These are phyloP conservation scores for Sistotremastrum suecicum DNA, from an alignment of 768 basidiomycete genomes.

Conservation along the genomic window DNA sequence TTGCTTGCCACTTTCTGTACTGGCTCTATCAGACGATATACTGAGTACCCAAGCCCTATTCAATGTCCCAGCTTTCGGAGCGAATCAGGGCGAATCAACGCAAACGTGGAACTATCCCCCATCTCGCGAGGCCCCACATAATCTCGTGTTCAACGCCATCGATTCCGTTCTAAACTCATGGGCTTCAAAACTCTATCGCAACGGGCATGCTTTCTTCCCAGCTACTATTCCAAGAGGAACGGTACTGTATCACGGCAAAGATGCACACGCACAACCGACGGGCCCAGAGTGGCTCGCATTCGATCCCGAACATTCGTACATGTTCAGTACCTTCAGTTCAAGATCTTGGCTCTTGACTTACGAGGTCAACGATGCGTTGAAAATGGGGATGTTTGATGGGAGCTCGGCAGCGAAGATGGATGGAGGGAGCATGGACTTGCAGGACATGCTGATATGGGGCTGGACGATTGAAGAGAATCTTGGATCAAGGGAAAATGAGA, in stretches of 20 bases:
- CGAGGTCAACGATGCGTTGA: slow-evolving; percentile 14
- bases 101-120: slow-evolving; percentile 7
- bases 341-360: slow-evolving; percentile 19
- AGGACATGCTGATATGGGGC: slow-evolving; percentile 23
- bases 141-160: slow-evolving; percentile 22
- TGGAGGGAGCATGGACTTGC: slow-evolving; percentile 19
- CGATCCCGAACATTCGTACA: slow-evolving; percentile 23
- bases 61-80: too few species aligned
- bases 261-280: slow-evolving; percentile 11
- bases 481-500: slow-evolving; percentile 9
- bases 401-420: slow-evolving; percentile 17
- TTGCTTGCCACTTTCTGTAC: too few species aligned
- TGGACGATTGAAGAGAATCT: slow-evolving; percentile 8
- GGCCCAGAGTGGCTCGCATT: slow-evolving; percentile 20
- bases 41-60: too few species aligned
- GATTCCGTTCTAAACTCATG: slow-evolving; percentile 23
- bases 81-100: too few species aligned
- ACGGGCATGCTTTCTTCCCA: slow-evolving; percentile 19
- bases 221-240: slow-evolving; percentile 22
- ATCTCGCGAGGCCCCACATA: slow-evolving; percentile 15
- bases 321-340: slow-evolving; percentile 19
- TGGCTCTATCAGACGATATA: too few species aligned
- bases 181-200: slow-evolving; percentile 24
- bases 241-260: slow-evolving; percentile 20
- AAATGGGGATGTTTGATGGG: slow-evolving; percentile 20